These are phyloP conservation scores for Trypanosoma avium DNA, from an alignment of 208 protist species.

Conservation along the genomic window DNA sequence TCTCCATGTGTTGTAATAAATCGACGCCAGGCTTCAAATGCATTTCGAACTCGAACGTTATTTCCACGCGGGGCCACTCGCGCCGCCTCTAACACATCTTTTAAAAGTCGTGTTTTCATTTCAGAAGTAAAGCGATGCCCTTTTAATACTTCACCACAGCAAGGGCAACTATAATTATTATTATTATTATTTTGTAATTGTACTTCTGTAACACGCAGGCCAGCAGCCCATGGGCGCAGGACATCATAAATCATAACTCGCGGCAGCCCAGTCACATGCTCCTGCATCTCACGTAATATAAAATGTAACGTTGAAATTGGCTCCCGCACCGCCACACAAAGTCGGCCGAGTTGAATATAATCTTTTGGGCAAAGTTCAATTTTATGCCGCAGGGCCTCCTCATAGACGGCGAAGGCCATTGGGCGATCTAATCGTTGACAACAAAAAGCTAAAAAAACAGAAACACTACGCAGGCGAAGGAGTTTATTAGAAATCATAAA, in stretches of 20 bases:
- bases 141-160: constrained; percentile 17
- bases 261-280: constrained; percentile 39
- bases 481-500: constrained; percentile 47
- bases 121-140: constrained; percentile 57
- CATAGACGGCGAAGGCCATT: constrained; percentile 47
- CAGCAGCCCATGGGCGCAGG: constrained; percentile 44
- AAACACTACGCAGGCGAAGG: constrained; percentile 54
- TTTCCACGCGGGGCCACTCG: constrained; percentile 32
- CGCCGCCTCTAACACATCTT: constrained; percentile 40
- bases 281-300: constrained; percentile 61
- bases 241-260: constrained; percentile 38
- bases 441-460: constrained; percentile 51
- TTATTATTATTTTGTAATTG: constrained; percentile 6
- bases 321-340: constrained; percentile 47
- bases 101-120: constrained; percentile 40
- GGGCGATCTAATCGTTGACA: constrained; percentile 31
- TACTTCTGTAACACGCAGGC: constrained; percentile 17
- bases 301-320: constrained; percentile 44
- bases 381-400: constrained; percentile 34
- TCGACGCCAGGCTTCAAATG: constrained; percentile 57
- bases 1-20: constrained; percentile 38
- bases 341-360: constrained; percentile 43
- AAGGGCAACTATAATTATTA: constrained; percentile 11
- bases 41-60: constrained; percentile 25
- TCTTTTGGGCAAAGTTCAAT: constrained; percentile 50